phyloP scores from a whole-genome alignment of 331 rosid species.

The Quercus lobata region DNA sequence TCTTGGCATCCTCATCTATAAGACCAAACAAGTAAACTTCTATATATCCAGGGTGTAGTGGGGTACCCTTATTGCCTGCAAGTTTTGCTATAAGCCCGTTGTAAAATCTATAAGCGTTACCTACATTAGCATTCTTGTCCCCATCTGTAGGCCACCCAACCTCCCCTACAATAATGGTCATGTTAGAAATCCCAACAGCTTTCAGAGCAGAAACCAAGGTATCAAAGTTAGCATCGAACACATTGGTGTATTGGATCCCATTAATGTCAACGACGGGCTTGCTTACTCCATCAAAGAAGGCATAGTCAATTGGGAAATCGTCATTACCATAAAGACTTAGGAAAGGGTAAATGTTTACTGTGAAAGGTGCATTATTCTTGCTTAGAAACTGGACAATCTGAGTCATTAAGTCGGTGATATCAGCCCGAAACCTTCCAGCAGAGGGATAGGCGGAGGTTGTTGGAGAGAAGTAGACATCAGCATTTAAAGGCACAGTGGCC shows the following conservation, averaged over 20 bases:
- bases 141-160: constrained; percentile 99
- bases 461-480: constrained; percentile 85
- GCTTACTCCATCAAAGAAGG: constrained; percentile 78
- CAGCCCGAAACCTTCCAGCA: constrained; percentile 70
- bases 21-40: constrained; percentile 85
- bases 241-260: constrained; percentile 67
- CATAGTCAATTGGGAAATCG: constrained; percentile 73
- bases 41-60: constrained; percentile 61
- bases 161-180: constrained; percentile 79
- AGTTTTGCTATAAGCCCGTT: constrained; percentile 71
- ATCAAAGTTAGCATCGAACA: constrained; percentile 85
- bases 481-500: constrained; percentile 92
- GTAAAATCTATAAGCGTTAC: constrained; percentile 73
- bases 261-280: constrained; percentile 53
- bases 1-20: constrained; percentile 77
- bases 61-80: constrained; percentile 73
- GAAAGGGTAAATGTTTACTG: constrained; percentile 90
- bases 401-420: constrained; percentile 68
- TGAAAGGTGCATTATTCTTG: constrained; percentile 76
- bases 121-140: constrained; percentile 72
- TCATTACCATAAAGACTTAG: constrained; percentile 82
- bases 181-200: constrained; percentile 54
- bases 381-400: constrained; percentile 61
- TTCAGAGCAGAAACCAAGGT: constrained; percentile 78
- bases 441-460: constrained; percentile 51